Evolutionary conservation across 345 rosid species (phyloP).

Genomic region (Eutrema heterophyllum): DNA sequence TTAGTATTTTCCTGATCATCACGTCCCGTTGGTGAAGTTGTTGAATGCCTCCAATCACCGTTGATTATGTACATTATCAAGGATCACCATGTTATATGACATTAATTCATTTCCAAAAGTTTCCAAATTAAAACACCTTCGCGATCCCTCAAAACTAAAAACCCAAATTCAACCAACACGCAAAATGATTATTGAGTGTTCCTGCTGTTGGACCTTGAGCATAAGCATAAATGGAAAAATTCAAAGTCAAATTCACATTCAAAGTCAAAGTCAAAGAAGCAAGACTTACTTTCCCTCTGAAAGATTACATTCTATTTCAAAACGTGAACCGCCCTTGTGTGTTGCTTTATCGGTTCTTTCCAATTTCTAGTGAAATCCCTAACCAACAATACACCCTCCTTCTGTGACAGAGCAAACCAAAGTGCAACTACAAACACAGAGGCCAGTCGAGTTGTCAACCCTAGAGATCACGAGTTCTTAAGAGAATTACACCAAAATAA

Average conservation of each 20-base stretch:
- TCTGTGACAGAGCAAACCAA: constrained; percentile 43
- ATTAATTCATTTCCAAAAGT: not conserved
- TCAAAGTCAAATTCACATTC: too few relatives aligned
- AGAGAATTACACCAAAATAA: not conserved
- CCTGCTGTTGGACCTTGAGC: not conserved
- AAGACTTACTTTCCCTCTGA: constrained; percentile 79
- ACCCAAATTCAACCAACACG: not conserved
- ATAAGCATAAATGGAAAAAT: not conserved
- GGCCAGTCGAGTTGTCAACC: not conserved
- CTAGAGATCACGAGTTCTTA: not conserved
- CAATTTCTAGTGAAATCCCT: constrained; percentile 94
- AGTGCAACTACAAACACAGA: not conserved
- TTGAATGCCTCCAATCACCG: constrained; percentile 91
- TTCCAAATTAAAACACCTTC: not conserved
- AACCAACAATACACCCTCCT: constrained; percentile 78
- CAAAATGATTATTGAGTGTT: not conserved
- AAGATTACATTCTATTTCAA: constrained; percentile 79
- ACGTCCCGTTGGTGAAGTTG: constrained; percentile 72
- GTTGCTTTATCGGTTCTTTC: constrained; percentile 84
- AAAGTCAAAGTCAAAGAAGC: not conserved
- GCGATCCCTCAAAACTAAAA: not conserved
- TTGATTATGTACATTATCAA: constrained; percentile 48
- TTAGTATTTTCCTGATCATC: constrained; percentile 79
- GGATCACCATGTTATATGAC: not conserved
- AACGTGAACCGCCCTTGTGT: constrained; percentile 85